Evolutionary conservation across 1,139 yeast genomes (phyloP).

Genomic region (Debaryomycetaceae sp.): DNA sequence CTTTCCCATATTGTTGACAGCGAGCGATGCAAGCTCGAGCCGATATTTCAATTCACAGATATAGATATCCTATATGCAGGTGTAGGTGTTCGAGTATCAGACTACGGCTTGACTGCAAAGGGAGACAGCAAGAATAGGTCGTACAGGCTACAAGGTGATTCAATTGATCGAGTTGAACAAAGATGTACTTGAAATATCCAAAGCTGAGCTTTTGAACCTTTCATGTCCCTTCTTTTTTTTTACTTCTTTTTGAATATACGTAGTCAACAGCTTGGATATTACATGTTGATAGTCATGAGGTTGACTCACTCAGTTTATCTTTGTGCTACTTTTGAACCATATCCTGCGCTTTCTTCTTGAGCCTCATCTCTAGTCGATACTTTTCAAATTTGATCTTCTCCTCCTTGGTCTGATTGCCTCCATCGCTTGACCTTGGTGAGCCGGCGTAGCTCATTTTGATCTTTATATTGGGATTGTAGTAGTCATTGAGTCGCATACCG

Average conservation of each 20-base stretch:
- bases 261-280: too few relatives aligned
- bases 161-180: too few relatives aligned
- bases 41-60: too few relatives aligned
- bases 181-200: too few relatives aligned
- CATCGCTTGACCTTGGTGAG: slow-evolving; percentile 14
- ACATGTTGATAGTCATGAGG: too few relatives aligned
- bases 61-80: too few relatives aligned
- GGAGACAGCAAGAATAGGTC: slow-evolving; percentile 1
- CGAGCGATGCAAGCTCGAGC: background rate
- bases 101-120: too few relatives aligned
- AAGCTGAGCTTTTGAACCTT: too few relatives aligned
- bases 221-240: too few relatives aligned
- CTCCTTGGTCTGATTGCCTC: slow-evolving; percentile 14
- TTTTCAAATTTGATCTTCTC: slow-evolving; percentile 43
- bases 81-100: too few relatives aligned
- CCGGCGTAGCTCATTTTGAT: slow-evolving; percentile 28
- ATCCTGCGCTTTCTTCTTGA: slow-evolving; percentile 42
- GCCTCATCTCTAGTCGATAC: slow-evolving; percentile 37
- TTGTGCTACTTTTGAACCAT: slow-evolving; percentile 12
- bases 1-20: slow-evolving; percentile 57
- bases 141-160: background rate
- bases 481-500: slow-evolving; percentile 33
- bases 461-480: slow-evolving; percentile 33
- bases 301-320: background rate
- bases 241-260: too few relatives aligned